Base-by-base conservation (phyloP, 805 yeast species). In the Ogataea nonfermentans region DNA sequence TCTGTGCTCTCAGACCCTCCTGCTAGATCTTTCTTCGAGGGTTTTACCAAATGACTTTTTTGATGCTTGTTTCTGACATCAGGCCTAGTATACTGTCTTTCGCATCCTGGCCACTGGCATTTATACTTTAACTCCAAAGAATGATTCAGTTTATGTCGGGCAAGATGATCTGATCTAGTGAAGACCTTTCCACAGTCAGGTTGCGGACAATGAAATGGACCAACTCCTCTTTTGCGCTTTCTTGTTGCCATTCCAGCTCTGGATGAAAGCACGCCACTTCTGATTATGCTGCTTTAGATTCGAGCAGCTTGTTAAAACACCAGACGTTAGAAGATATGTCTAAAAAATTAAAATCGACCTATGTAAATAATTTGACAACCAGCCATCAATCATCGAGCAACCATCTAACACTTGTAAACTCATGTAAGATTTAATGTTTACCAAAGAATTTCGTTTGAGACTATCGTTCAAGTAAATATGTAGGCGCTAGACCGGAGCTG, bases 61-160 rank as follows among this genome's bases (percentile, higher is more conserved):
- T 55, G 52, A 54, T 76, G 67, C 57, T 78, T 55, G 24, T 65
- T 66, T 39, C 65, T 65, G 24, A 78, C 63, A 49, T 79, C 84
- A 25, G 63, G 62, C 26, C 84, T 56, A 0, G 76, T 79, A 58
- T 78, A 79, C 1, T 73, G 66, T 49, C 71, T 73, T 1, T 70
- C 67, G 51, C 85, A 79, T 3, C 66, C 65, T 10, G 69, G 66
- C 57, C 67, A 67, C 0, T 57, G 50, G 56, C 84, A 79, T 11
- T 59, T 62, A 52, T 67, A 73, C 10, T 71, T 71, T 31, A 67
- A 71, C 32, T 64, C 33, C 3, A 61, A 48, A 37, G 62, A 55
- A 45, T 79, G 85, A 53, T 74, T 77, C 24, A 71, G 61, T 49
- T 70, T 69, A 49, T 79, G 85, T 29, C 84, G 60, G 2, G 78